These are phyloP conservation scores for Diutina mesorugosa DNA, from an alignment of 1,139 yeast genomes.

Conservation along the genomic window DNA sequence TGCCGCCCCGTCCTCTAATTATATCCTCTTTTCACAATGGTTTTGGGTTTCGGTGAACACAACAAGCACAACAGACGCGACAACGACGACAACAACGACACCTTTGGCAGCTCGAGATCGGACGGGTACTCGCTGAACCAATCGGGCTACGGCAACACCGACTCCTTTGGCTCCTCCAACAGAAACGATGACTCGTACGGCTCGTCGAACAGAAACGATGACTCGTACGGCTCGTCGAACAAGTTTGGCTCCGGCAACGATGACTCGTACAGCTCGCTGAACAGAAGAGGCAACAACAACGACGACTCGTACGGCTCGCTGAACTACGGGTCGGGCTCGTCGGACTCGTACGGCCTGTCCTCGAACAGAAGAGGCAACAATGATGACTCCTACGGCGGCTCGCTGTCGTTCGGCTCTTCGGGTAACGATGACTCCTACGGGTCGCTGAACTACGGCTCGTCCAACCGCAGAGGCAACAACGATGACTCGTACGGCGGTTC, in stretches of 20 bases:
- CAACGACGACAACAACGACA: neutral
- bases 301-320: slow-evolving; percentile 6
- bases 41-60: slow-evolving; percentile 1
- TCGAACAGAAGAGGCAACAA: slow-evolving; percentile 6
- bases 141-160: slow-evolving; percentile 2
- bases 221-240: slow-evolving; percentile 9
- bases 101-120: neutral
- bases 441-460: slow-evolving; percentile 2
- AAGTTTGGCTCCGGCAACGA: slow-evolving; percentile 3
- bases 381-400: slow-evolving; percentile 4
- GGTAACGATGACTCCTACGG: slow-evolving; percentile 8
- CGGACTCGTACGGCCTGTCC: slow-evolving; percentile 3
- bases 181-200: slow-evolving; percentile 10
- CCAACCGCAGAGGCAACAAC: slow-evolving; percentile 5
- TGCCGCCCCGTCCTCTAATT: neutral
- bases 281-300: neutral
- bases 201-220: slow-evolving; percentile 4
- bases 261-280: slow-evolving; percentile 5
- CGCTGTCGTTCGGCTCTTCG: neutral
- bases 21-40: neutral
- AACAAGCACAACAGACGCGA: neutral
- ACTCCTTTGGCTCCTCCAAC: slow-evolving; percentile 3
- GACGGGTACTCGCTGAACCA: neutral
- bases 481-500: slow-evolving; percentile 8
- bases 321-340: slow-evolving; percentile 2